Evolutionary conservation across 805 yeast species (phyloP).

Genomic region (Wickerhamiella cacticola): DNA sequence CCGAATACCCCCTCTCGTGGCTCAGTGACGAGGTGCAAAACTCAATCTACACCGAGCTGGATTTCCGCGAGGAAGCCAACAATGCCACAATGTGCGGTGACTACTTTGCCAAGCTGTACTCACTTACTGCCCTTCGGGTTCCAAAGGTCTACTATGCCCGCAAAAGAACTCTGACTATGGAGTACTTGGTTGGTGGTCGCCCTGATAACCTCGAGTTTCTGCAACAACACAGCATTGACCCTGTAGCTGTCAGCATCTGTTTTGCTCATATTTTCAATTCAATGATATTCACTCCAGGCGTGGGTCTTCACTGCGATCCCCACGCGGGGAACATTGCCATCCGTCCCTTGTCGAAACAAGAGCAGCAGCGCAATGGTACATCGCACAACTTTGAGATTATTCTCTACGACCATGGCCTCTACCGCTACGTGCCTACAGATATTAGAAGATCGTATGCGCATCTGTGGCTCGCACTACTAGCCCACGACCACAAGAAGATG

Average conservation of each 20-base stretch:
- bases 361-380: conserved; percentile 22
- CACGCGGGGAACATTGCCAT: conserved; percentile 96
- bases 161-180: conserved; percentile 74
- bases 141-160: conserved; percentile 61
- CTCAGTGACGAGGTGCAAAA: conserved; percentile 83
- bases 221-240: conserved; percentile 49
- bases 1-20: conserved; percentile 91
- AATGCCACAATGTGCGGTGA: conserved; percentile 62
- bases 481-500: conserved; percentile 56
- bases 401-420: conserved; percentile 89
- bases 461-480: conserved; percentile 83
- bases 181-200: conserved; percentile 68
- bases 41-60: conserved; percentile 82
- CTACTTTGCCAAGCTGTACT: conserved; percentile 47
- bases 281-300: conserved; percentile 90
- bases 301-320: conserved; percentile 93
- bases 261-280: conserved; percentile 81
- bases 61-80: conserved; percentile 74
- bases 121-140: conserved; percentile 61
- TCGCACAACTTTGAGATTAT: conserved; percentile 79
- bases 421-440: conserved; percentile 66
- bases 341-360: conserved; percentile 31
- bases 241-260: conserved; percentile 72
- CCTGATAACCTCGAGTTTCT: conserved; percentile 64
- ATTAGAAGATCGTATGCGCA: conserved; percentile 75